Evolutionary conservation across 2,329 filamentous ascomycete species (phyloP), one percentile per base, ranked within the genome.

Genomic region (Colletotrichum musicola): DNA sequence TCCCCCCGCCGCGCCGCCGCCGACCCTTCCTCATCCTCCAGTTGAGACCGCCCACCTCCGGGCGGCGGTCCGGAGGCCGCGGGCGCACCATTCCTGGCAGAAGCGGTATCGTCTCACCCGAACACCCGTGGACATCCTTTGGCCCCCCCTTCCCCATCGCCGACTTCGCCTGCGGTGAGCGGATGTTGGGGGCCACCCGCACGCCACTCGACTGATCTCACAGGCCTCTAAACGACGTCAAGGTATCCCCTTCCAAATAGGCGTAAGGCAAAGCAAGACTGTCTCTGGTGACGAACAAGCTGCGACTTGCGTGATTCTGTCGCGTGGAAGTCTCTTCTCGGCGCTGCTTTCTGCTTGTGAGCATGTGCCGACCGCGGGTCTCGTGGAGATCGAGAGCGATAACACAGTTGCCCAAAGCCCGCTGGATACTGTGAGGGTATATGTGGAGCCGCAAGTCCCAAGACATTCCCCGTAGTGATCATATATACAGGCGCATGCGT

Each of bases 41-140:
- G 16, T 16, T 62, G 49, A 62, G 20, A 44, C 49, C 22, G 46
- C 51, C 47, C 22, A 35, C 22, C 49, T 46, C 59, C 59, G 59
- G 49, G 49, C 59, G 59, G 59, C 50, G 38, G 25, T 62, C 59
- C 49, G 59, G 49, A 54, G n/a, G 16, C 18, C 40, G 40, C 40
- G 40, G 40, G 38, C 13, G 20, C 14, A 12, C 42, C 22, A 14
- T 60, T 60, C 7, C 22, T 40, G 46, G 18, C 3, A 47, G 22
- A n/a, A 16, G 44, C 46, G 30, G 20, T 40, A 27, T 51, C 47
- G 20, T 60, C 46, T 42, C 10, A n/a, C 35, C 30, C 46, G 18
- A 59, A n/a, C 25, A 35, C 30, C 30, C 9, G 30, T 35, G 30
- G 30, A 35, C 20, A 40, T 7, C 46, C 42, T 51, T 14, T 51